Evolutionary conservation across 2,329 filamentous ascomycete species (phyloP).

Genomic region (Colletotrichum falcatum): DNA sequence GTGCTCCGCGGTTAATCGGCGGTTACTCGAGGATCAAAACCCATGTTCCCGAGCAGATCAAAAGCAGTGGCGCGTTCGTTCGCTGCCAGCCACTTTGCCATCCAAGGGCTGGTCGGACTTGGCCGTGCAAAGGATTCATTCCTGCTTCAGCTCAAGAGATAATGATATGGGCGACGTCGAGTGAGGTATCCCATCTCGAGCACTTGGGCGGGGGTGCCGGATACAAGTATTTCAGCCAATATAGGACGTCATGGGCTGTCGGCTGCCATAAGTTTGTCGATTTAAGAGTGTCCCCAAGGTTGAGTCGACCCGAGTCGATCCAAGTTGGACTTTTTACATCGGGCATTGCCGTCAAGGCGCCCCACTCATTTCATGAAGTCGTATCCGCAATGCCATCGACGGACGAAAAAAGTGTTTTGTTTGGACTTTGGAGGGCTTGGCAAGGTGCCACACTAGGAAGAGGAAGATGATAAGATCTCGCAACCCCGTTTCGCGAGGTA

Average conservation of each 20-base stretch:
- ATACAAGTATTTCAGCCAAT: not conserved
- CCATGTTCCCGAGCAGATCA: not conserved
- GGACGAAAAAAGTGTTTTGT: not conserved
- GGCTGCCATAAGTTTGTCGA: not conserved
- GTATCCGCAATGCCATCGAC: not conserved
- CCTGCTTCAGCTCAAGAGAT: not conserved
- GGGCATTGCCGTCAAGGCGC: not conserved
- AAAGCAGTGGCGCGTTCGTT: not conserved
- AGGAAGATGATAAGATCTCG: not conserved
- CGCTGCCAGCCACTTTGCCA: not conserved
- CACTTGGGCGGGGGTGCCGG: not conserved
- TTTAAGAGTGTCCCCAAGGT: not conserved
- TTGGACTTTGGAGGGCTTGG: not conserved
- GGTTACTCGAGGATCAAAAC: too few relatives aligned
- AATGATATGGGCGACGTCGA: not conserved
- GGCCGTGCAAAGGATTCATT: not conserved
- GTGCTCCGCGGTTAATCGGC: not conserved
- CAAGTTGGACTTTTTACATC: not conserved
- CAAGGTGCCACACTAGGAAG: not conserved
- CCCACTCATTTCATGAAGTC: not conserved
- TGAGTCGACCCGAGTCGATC: not conserved
- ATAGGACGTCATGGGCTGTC: slow-evolving; percentile 1
- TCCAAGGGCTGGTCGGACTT: not conserved
- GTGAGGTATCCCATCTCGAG: not conserved
- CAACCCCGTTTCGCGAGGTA: not conserved